Evolutionary conservation across 108 stramenopile species (phyloP), one percentile per base, ranked within the genome.

Genomic region (Nitzschia sp.): DNA sequence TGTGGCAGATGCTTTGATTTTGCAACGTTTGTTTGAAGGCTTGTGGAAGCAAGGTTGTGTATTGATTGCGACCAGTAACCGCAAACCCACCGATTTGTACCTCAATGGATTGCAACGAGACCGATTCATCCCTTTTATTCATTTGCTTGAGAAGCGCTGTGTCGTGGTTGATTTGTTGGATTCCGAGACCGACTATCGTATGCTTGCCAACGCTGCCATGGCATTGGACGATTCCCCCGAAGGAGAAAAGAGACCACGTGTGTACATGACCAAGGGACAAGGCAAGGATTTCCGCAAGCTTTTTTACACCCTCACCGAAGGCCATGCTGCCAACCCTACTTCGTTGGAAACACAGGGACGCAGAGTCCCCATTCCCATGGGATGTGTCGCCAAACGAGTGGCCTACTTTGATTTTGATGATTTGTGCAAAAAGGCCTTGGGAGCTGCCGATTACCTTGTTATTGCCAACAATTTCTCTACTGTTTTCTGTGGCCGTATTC

Each of bases 41-140:
- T 53, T 92, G 37, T 84, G 93, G 72, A 60, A 81, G 6, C 52
- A 73, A 10, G 96, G 94, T 8, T 84, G 80, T 15, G 78, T 95
- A 0, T 52, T 96, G 15, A 91, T 97, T 24, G 90, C 94, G 40
- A 99, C 98, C 0, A 87, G 85, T 50, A 99, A 99, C 79, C 86
- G 98, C 26, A 86, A 89, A 0, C 97, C 98, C 14, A 39, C 53
- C 3, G 92, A 97, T 76, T 84, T 99, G 67, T 99, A 99, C 76
- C 63, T 85, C 50, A 85, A 92, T 59, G 98, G 98, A 12, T 73
- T 99, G 56, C 96, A 98, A 71, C 94, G 98, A 1, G 92, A 97
- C 64, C 86, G 92, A 38, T 99, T 99, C 53, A 25, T 98, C 22
- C 98, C 98, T 6, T 98, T 96, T 84, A 96, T 99, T 56, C 83